Percentiles rank a stretch among this genome's conserved stretches.
Evolutionary conservation across 805 yeast genomes (phyloP).

Genomic region (Saccharomycodes ludwigii): DNA sequence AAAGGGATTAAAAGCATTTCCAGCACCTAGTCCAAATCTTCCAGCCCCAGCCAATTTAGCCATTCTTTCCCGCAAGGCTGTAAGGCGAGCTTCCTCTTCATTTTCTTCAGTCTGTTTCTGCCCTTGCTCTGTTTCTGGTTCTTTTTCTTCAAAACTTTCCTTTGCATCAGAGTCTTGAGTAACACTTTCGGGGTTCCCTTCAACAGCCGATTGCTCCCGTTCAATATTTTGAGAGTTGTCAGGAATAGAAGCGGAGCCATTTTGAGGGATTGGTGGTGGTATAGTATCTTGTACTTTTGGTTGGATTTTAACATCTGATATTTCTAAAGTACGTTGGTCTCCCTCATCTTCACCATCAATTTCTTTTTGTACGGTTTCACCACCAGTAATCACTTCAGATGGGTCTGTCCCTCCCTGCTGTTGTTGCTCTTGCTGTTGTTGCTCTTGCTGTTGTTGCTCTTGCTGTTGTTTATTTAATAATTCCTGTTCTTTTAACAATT

Average conservation of each 20-base stretch:
- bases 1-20: slow-evolving; percentile 33
- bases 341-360: background rate
- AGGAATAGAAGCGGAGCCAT: slow-evolving; percentile 1
- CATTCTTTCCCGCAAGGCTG: slow-evolving; percentile 81
- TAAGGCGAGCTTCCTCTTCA: slow-evolving; percentile 63
- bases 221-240: slow-evolving; percentile 8
- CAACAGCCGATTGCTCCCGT: slow-evolving; percentile 11
- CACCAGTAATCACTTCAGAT: background rate
- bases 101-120: slow-evolving; percentile 52
- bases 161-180: slow-evolving; percentile 20
- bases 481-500: slow-evolving; percentile 58
- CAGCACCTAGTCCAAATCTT: slow-evolving; percentile 44
- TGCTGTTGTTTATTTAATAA: slow-evolving; percentile 40
- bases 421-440: slow-evolving; percentile 5
- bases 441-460: slow-evolving; percentile 32
- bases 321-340: background rate
- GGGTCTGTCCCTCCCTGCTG: slow-evolving; percentile 2
- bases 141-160: slow-evolving; percentile 25
- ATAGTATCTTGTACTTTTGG: background rate
- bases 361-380: slow-evolving; percentile 1
- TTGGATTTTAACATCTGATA: background rate
- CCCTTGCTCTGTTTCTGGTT: slow-evolving; percentile 36
- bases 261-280: background rate
- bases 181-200: slow-evolving; percentile 8
- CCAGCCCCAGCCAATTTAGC: slow-evolving; percentile 86